These are phyloP conservation scores for Vigna reflexopilosa DNA, from an alignment of 306 rosid species.

Conservation along the genomic window DNA sequence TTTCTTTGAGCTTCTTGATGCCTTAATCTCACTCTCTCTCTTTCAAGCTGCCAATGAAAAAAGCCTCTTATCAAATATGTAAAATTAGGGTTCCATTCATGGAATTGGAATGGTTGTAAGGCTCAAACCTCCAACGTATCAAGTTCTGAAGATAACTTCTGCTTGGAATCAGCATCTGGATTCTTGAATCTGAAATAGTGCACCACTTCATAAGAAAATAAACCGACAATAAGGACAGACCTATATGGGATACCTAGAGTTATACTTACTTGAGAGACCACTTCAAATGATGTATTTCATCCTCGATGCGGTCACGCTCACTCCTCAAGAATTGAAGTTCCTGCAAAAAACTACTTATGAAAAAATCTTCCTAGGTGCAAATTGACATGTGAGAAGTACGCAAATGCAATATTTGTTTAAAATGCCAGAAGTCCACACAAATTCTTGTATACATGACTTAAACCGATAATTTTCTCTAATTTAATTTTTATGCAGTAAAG, in stretches of 20 bases:
- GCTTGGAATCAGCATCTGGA: constrained; percentile 56
- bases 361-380: constrained; percentile 25
- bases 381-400: not conserved
- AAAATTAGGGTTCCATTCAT: constrained; percentile 26
- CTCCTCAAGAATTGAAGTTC: constrained; percentile 78
- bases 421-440: constrained; percentile 9
- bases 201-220: constrained; percentile 25
- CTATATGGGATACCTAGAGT: constrained; percentile 30
- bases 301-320: constrained; percentile 84
- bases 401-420: constrained; percentile 13
- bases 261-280: constrained; percentile 80
- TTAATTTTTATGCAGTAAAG: constrained; percentile 9
- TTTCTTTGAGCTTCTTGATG: constrained; percentile 82
- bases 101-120: constrained; percentile 24
- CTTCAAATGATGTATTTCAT: constrained; percentile 81
- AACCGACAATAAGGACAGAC: constrained; percentile 21
- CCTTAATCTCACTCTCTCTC: constrained; percentile 66
- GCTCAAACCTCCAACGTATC: constrained; percentile 70
- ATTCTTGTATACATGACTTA: constrained; percentile 16
- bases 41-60: constrained; percentile 56
- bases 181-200: constrained; percentile 65
- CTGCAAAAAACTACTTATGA: constrained; percentile 55
- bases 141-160: constrained; percentile 56
- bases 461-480: not conserved
- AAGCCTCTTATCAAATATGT: constrained; percentile 26